Evolutionary conservation across 2,329 filamentous ascomycete species (phyloP), one percentile per base, ranked within the genome.

Genomic region (Monilinia aucupariae): DNA sequence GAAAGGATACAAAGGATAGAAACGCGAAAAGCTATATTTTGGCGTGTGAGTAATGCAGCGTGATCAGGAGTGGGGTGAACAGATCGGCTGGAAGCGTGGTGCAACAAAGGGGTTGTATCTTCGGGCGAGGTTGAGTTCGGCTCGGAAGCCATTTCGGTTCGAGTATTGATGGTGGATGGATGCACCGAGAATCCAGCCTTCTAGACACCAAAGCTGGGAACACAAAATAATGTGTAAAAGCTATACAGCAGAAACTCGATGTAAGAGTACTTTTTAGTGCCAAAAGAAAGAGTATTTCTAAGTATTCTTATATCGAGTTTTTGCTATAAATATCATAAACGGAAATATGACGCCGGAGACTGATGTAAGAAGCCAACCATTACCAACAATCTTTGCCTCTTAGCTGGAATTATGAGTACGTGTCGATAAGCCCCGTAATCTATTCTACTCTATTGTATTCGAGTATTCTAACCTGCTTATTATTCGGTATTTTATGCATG

Each of bases 351-450:
- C 1, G 6, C 15, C 55, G 43, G 41, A 48, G 41, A 48, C 34
- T 41, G 41, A 27, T 22, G 9, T 48, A 59, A 22, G 1, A 32
- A 7, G 15, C 4, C 30, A 37, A 39, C 4, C 25, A 49, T 37
- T 27, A 3, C 34, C 34, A 27, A 37, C 8, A 25, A 49, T n/a
- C 20, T 7, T 13, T 20, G 30, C 2, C 6, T 52, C 13, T 53
- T 22, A 34, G 1, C 6, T 39, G 39, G 54, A 32, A 32, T 25
- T 56, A 32, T 49, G 47, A 32, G 20, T 39, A 39, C 25, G 25
- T 50, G 47, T 22, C 47, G 58, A 32, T 60, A 60, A 60, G 58
- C 47, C 50, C 32, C 41, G 30, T 15, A 50, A 25, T 25, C 20
- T 32, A 50, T 30, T n/a, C n/a, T n/a, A n/a, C n/a, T n/a, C n/a